These are phyloP conservation scores for Triticum dicoccoides DNA, from an alignment of 176 grass and related monocot species.

Conservation along the genomic window DNA sequence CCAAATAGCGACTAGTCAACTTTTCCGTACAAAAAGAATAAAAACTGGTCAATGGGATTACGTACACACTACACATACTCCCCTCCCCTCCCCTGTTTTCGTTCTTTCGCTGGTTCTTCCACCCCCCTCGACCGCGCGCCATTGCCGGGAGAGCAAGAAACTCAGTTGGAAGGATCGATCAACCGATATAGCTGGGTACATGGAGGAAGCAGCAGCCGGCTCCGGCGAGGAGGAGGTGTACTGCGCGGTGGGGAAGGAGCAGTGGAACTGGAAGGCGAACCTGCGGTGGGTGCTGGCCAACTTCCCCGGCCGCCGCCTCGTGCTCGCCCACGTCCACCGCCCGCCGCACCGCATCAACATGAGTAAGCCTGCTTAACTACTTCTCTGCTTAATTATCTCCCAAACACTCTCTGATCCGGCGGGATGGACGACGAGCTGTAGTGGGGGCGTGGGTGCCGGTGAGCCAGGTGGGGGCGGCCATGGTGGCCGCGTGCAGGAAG, in stretches of 20 bases:
- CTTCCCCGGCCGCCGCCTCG: slow-evolving; percentile 31
- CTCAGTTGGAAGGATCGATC: too few species aligned
- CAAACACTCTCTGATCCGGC: too few species aligned
- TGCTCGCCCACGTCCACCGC: slow-evolving; percentile 60
- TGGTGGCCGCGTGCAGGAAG: slow-evolving; percentile 55
- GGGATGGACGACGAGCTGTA: slow-evolving; percentile 9
- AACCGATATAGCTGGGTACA: background rate
- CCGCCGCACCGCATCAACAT: slow-evolving; percentile 59
- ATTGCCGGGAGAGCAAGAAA: too few species aligned
- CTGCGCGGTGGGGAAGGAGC: slow-evolving; percentile 47
- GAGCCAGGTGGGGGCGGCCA: slow-evolving; percentile 57
- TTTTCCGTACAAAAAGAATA: too few species aligned
- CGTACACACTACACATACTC: too few species aligned
- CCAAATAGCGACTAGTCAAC: too few species aligned
- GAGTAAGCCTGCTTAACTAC: slow-evolving; percentile 22
- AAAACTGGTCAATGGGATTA: too few species aligned
- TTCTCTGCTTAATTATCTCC: too few species aligned
- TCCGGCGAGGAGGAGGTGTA: slow-evolving; percentile 26
- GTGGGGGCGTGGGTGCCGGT: slow-evolving; percentile 88
- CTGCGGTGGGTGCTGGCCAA: slow-evolving; percentile 59
- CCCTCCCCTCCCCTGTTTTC: too few species aligned
- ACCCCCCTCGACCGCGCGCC: too few species aligned
- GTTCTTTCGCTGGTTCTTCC: too few species aligned
- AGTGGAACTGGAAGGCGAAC: slow-evolving; percentile 56
- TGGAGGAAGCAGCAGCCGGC: background rate